These are phyloP conservation scores for Nemania bipapillata DNA, from an alignment of 2,329 filamentous ascomycete genomes.

Conservation along the genomic window DNA sequence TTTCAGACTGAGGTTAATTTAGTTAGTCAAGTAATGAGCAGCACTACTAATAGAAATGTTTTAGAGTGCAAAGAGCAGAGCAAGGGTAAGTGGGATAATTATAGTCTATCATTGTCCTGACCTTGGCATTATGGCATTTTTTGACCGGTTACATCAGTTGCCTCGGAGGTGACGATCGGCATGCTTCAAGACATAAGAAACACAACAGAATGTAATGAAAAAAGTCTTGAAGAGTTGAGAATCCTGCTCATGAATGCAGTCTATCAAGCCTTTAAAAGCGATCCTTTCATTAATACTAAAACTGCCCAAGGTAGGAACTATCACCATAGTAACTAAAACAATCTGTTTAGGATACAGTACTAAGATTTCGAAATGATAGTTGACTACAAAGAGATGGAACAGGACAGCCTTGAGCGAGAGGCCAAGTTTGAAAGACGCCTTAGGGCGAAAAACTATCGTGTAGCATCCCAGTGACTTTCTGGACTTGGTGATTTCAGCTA, in stretches of 20 bases:
- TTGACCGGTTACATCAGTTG: background rate
- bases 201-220: too few species aligned
- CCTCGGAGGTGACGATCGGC: background rate
- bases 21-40: background rate
- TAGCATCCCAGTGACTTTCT: background rate
- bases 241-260: background rate
- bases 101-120: too few species aligned
- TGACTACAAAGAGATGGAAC: slow-evolving; percentile 10
- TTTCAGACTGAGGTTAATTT: background rate
- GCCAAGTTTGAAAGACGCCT: background rate
- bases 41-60: background rate
- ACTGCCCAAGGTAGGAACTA: background rate
- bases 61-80: too few species aligned
- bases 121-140: too few species aligned
- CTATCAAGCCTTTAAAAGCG: background rate
- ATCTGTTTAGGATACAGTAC: background rate
- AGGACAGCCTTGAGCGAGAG: background rate
- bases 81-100: too few species aligned
- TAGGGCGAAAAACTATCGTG: background rate
- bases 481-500: background rate
- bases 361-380: background rate
- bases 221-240: too few species aligned
- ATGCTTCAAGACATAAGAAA: background rate
- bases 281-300: background rate
- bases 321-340: too few species aligned